Evolutionary conservation across 192 early-diverging fungal genomes (phyloP).

Genomic region (Coemansia sp.): DNA sequence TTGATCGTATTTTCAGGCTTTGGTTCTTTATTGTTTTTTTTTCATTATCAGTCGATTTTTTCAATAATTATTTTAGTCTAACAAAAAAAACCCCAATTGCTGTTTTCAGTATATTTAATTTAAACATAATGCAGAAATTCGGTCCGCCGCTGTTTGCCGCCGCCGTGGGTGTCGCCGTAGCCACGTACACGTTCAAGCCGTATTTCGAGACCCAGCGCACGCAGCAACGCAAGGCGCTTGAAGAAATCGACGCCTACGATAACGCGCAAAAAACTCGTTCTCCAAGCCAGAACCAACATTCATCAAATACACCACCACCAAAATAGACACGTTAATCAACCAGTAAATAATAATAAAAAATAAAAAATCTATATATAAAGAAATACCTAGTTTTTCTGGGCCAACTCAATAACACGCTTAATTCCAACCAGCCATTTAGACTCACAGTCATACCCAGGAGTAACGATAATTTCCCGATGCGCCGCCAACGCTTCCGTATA

Average conservation of each 20-base stretch:
- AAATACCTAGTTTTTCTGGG: constrained; percentile 13
- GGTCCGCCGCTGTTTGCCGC: constrained; percentile 32
- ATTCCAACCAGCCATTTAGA: constrained; percentile 52
- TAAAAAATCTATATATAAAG: neutral
- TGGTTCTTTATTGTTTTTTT: neutral
- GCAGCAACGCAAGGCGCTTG: constrained; percentile 4
- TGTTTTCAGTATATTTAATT: no score
- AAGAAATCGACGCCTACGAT: constrained; percentile 7
- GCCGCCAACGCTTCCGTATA: constrained; percentile 18
- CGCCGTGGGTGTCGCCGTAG: constrained; percentile 20
- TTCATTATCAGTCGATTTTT: neutral
- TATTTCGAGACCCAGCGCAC: neutral
- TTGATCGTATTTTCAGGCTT: no score
- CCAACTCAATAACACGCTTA: constrained; percentile 46
- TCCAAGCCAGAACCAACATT: neutral
- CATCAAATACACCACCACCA: neutral
- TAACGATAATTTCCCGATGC: constrained; percentile 17
- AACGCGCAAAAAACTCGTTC: neutral
- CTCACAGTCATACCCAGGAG: constrained; percentile 38
- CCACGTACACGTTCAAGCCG: constrained; percentile 34
- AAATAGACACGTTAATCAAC: neutral
- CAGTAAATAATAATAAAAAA: constrained; percentile 4
- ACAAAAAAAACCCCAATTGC: no score
- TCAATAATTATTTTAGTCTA: no score
- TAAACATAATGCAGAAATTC: constrained; percentile 12